Base-by-base conservation (phyloP, 805 yeast genomes). In the Diddensiella caesifluorescens region DNA sequence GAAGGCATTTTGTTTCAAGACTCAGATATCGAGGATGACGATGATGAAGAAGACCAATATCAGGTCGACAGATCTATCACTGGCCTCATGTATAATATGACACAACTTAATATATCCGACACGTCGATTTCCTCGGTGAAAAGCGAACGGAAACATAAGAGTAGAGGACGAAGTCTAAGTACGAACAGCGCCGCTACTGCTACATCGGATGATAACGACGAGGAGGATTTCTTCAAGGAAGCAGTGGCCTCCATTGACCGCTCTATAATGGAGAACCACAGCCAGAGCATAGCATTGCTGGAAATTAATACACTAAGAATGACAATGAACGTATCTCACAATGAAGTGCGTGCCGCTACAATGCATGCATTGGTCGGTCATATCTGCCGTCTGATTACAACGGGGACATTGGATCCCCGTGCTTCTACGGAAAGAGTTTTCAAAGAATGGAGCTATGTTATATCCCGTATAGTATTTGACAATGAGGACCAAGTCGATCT, bases 271-370 rank as follows among this genome's bases (percentile, higher is more conserved):
- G 82, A 89, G 56, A 84, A 87, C 61, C 98, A 92, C 63, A 95
- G 85, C 55, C 71, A 87, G 46, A 97, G 90, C 59, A 89, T 95
- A 10, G 97, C 98, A 0, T 66, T 87, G 49, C 68, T 92, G 46
- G 98, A 92, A 65, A 74, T 92, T 55, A 90, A 90, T 60, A 92
- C 98, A 0, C 71, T 92, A 57, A 75, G 97, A 65, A 90, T 92
- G 98, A 86, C 96, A 55, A 83, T 89, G 92, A 87, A 92, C 60
- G 98, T 88, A 13, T 75, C 92, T 0, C 90, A 92, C 62, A 94
- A 86, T 55, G 95, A 89, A 57, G 97, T 92, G 10, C 76, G 97
- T 59, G 63, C 68, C 22, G 95, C 95, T 4, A 86, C 95, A 0
- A 68, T 79, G 26, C 70, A 71, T 28, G 92, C 97, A 0, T 68